These are phyloP conservation scores for Kalmanozyma brasiliensis DNA, from an alignment of 1,284 basidiomycete genomes.

Conservation along the genomic window DNA sequence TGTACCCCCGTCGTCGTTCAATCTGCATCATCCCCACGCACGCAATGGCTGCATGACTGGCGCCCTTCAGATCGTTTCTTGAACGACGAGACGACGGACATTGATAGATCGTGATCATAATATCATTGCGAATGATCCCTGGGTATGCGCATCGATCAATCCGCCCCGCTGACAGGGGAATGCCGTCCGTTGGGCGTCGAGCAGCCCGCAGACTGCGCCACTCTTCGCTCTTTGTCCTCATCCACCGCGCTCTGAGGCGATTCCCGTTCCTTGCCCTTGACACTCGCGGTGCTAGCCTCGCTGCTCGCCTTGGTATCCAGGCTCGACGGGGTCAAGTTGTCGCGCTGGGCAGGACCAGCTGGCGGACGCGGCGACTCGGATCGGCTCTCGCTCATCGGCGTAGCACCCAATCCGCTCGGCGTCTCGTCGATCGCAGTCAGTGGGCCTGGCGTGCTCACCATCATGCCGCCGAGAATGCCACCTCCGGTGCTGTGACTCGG, in stretches of 20 bases:
- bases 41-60: background rate
- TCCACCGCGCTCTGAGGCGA: background rate
- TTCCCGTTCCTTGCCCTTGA: conserved; percentile 23
- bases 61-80: too few relatives aligned
- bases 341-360: background rate
- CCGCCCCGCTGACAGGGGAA: conserved; percentile 14
- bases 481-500: conserved; percentile 1
- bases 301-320: conserved; percentile 6
- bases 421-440: conserved; percentile 47
- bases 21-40: background rate
- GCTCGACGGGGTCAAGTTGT: conserved; percentile 15
- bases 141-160: background rate
- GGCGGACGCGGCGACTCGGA: conserved; percentile 11
- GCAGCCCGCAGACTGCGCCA: conserved; percentile 24
- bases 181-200: conserved; percentile 31
- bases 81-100: background rate
- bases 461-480: conserved; percentile 8
- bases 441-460: conserved; percentile 24
- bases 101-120: background rate
- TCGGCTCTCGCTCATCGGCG: conserved; percentile 25
- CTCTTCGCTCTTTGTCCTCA: conserved; percentile 4
- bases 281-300: conserved; percentile 9
- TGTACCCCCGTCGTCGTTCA: conserved; percentile 5
- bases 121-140: background rate
- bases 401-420: conserved; percentile 13